Base-by-base conservation (phyloP, 2,329 filamentous ascomycete species). In the Coniella vitis region DNA sequence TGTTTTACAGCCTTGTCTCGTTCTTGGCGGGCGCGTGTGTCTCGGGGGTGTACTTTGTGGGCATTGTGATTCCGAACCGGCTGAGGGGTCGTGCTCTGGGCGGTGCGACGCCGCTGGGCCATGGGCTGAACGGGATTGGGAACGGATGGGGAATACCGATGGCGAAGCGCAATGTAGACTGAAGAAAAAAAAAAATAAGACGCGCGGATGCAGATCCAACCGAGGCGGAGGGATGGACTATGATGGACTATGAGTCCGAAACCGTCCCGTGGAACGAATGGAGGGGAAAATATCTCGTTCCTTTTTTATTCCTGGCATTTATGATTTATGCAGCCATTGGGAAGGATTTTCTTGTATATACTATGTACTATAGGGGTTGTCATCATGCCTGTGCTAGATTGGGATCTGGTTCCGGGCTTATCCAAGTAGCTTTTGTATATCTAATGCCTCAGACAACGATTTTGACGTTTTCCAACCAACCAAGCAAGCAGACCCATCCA, bases 1-100 rank as follows among this genome's bases (percentile, higher is more conserved):
- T 83, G 1, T 83, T 83, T 53, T 84, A 84, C 65, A 72, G 74
- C 50, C 56, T 83, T 9, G 71, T 81, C 2, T 76, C 76, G 7
- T 83, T 83, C 56, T 63, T 73, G 12, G 77, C 79, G 0, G 81
- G 81, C 8, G 64, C 69, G 2, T 61, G 78, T 10, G 68, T 74
- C 2, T 72, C 75, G 4, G 75, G 69, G 31, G 76, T 77, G 48
- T 84, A 82, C 63, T 82, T 81, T 51, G 72, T 81, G 53, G 80
- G 80, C 4, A 68, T 79, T 1, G 70, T 84, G 16, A 60, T 84
- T 58, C 80, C 81, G 1, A 69, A 68, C 54, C 63, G 77, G 49
- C 60, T 81, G 20, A 71, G 67, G 56, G 73, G 72, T 1, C 60
- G 76, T 38, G 62, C 69, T 1, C 63, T 81, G 38, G 78, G 78